Conservation (phyloP, 108 stramenopile species). For the Nitzschia putrida region DNA sequence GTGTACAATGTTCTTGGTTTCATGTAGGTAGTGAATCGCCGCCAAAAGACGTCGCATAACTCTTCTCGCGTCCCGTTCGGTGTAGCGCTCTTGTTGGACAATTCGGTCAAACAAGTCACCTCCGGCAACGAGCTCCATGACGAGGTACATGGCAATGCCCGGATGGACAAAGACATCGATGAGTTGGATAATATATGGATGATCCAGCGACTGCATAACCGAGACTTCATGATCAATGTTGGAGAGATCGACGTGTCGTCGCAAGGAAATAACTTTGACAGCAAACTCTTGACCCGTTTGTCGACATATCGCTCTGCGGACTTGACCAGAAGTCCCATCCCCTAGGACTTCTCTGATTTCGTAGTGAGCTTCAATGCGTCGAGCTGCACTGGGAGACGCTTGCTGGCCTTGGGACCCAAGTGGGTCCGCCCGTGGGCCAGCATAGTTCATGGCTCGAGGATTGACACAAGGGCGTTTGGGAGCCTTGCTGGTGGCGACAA, state of each 20-base stretch:
- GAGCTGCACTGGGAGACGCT: constrained; percentile 12
- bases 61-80: constrained; percentile 75
- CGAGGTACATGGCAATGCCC: constrained; percentile 72
- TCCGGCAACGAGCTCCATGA: constrained; percentile 88
- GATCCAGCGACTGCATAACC: constrained; percentile 78
- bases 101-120: constrained; percentile 95
- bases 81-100: constrained; percentile 72
- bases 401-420: neutral
- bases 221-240: constrained; percentile 64
- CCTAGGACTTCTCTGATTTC: constrained; percentile 88
- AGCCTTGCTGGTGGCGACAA: constrained; percentile 47
- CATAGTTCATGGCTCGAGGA: constrained; percentile 43
- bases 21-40: constrained; percentile 84
- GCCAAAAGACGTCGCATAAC: constrained; percentile 72
- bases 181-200: constrained; percentile 91
- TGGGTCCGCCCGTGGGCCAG: constrained; percentile 10
- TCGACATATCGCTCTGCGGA: constrained; percentile 84
- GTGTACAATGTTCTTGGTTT: constrained; percentile 70
- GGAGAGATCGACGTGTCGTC: constrained; percentile 33
- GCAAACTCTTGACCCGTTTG: constrained; percentile 83
- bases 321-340: constrained; percentile 89
- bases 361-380: constrained; percentile 81
- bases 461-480: constrained; percentile 35
- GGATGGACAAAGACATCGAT: constrained; percentile 80
- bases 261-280: constrained; percentile 88